phyloP scores from a whole-genome alignment of 2,329 filamentous ascomycete species.

The Cadophora sp. region DNA sequence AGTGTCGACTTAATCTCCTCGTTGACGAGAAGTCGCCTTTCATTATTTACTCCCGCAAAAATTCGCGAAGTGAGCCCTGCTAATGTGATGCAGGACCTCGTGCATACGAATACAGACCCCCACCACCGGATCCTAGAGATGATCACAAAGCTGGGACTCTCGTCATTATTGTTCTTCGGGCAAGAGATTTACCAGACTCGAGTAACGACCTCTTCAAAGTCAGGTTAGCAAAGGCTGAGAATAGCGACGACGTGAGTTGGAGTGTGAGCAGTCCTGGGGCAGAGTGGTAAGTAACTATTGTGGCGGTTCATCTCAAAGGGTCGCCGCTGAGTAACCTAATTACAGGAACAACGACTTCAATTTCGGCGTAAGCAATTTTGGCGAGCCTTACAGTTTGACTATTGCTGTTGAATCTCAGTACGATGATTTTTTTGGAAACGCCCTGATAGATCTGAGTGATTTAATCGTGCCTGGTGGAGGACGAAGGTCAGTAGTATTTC shows the following conservation, averaged over 20 bases:
- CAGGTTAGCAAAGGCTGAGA: neutral
- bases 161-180: neutral
- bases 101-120: neutral
- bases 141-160: neutral
- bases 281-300: neutral
- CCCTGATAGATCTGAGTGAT: neutral
- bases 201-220: neutral
- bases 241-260: too few species aligned
- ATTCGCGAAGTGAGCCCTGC: neutral
- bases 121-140: neutral
- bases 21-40: too few species aligned
- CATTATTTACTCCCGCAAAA: neutral
- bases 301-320: neutral
- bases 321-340: neutral
- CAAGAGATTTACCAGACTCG: neutral
- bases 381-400: neutral
- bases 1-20: neutral
- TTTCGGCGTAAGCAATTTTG: neutral
- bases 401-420: neutral
- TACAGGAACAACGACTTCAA: neutral
- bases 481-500: neutral
- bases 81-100: neutral
- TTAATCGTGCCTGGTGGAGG: neutral
- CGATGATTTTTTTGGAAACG: neutral
- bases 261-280: neutral